Evolutionary conservation across 768 basidiomycete genomes (phyloP), one percentile per base, ranked within the genome.

Genomic region (Hericium coralloides): DNA sequence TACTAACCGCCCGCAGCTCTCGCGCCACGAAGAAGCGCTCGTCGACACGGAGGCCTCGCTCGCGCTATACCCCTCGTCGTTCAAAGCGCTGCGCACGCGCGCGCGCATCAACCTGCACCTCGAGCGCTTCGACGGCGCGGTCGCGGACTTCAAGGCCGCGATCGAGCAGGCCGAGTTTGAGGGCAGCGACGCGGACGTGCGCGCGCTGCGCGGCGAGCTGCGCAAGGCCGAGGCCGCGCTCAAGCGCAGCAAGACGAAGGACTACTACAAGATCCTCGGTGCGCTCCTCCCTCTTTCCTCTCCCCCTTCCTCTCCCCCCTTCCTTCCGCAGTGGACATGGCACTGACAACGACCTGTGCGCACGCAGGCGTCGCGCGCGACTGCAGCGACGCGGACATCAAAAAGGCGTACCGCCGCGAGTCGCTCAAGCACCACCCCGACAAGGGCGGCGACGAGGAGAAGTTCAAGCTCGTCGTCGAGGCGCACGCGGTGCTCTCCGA

Each of bases 361-460:
- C n/a, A n/a, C 15, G 36, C 63, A 65, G 73, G 80, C 18, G 69
- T 90, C 4, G 22, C 75, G 20, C 72, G 81, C 58, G 84, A 85
- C 23, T 85, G 84, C 63, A 73, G 72, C 1, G 87, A 89, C 25
- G 52, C 63, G 4, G 92, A 94, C 25, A 87, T 97, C 64, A 94
- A 90, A 76, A 97, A 94, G 72, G 95, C 80, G 36, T 98, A 98
- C 70, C 79, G 93, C 58, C 79, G 84, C 63, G 89, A 93, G 72
- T 89, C 87, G 64, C 70, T 93, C 68, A 89, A 83, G 63, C 89
- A 91, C 63, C 89, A 91, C 70, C 89, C 89, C 49, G 89, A 92
- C 69, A 92, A 92, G 80, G 93, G 95, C 25, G 95, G 95, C 26
- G 91, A 93, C 67, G 94, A 95, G 64, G 95, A 97, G 67, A 89